phyloP scores from a whole-genome alignment of 306 rosid genomes.

The Fragaria iinumae region DNA sequence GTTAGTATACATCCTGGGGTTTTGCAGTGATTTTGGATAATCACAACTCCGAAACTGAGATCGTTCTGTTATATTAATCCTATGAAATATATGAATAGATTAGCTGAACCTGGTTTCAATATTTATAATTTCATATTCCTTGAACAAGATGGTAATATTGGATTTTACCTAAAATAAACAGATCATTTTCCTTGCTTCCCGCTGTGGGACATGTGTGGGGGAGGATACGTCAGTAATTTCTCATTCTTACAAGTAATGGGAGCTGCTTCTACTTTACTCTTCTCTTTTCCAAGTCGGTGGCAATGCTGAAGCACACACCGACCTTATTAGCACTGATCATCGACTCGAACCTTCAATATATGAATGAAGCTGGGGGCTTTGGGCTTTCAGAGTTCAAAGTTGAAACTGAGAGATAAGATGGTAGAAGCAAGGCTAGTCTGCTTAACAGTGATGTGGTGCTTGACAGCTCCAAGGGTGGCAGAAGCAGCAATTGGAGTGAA shows the following conservation, averaged over 20 bases:
- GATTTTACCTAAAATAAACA: too few relatives aligned
- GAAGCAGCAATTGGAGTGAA: slow-evolving; percentile 79
- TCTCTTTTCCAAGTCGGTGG: not conserved
- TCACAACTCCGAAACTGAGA: too few relatives aligned
- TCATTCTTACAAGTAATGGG: not conserved
- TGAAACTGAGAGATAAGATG: slow-evolving; percentile 32
- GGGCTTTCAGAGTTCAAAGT: not conserved
- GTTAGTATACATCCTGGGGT: too few relatives aligned
- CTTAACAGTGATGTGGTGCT: slow-evolving; percentile 30
- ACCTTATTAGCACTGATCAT: not conserved
- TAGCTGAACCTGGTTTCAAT: too few relatives aligned
- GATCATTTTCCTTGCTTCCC: not conserved
- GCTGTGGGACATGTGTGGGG: not conserved
- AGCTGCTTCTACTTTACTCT: slow-evolving; percentile 10
- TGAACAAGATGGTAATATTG: too few relatives aligned
- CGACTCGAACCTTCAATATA: not conserved
- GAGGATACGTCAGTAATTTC: not conserved
- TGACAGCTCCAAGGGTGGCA: slow-evolving; percentile 27
- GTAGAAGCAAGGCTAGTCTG: slow-evolving; percentile 9
- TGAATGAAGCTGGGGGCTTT: not conserved
- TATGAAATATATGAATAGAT: too few relatives aligned
- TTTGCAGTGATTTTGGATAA: too few relatives aligned
- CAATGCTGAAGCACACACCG: too few relatives aligned
- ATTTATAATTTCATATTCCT: too few relatives aligned
- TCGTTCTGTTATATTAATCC: too few relatives aligned